Evolutionary conservation across 2,329 filamentous ascomycete genomes (phyloP).

Genomic region (Tolypocladium pustulatum): DNA sequence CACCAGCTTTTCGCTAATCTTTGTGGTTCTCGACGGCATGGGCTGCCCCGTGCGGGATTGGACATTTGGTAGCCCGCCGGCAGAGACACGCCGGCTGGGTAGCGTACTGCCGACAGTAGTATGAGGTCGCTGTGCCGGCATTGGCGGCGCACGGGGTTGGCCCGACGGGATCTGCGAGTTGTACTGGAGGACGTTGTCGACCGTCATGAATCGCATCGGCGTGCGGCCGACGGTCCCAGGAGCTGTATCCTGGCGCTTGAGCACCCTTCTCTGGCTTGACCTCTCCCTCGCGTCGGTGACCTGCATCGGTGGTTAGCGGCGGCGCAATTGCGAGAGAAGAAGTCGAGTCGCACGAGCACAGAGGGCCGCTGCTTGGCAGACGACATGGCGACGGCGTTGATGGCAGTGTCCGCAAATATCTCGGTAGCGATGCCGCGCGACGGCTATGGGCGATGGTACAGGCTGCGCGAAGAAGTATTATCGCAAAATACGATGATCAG

Average conservation of each 20-base stretch:
- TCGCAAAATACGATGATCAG: background rate
- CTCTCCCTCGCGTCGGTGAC: conserved; percentile 29
- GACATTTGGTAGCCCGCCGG: conserved; percentile 28
- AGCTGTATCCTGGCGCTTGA: conserved; percentile 22
- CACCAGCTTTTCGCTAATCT: conserved; percentile 95
- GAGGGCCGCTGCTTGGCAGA: conserved; percentile 47
- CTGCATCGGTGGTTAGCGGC: conserved; percentile 11
- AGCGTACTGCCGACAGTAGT: conserved; percentile 7
- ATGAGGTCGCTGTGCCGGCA: conserved; percentile 26
- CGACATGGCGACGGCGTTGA: conserved; percentile 21
- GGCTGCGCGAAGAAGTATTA: background rate
- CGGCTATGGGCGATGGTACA: background rate
- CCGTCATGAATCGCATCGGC: conserved; percentile 68
- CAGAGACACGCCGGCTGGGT: conserved; percentile 15
- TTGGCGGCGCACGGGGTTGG: conserved; percentile 66
- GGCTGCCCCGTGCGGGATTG: conserved; percentile 40
- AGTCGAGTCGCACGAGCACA: conserved; percentile 38
- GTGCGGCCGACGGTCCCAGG: conserved; percentile 18
- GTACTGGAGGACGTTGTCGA: conserved; percentile 92
- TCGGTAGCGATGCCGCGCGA: background rate
- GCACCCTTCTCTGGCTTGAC: conserved; percentile 17
- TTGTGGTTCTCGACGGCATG: conserved; percentile 78
- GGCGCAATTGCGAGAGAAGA: background rate
- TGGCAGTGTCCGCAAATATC: background rate
- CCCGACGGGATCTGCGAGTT: conserved; percentile 91